These are phyloP conservation scores for Periconia sp. DNA, from an alignment of 2,329 filamentous ascomycete genomes.

Conservation along the genomic window DNA sequence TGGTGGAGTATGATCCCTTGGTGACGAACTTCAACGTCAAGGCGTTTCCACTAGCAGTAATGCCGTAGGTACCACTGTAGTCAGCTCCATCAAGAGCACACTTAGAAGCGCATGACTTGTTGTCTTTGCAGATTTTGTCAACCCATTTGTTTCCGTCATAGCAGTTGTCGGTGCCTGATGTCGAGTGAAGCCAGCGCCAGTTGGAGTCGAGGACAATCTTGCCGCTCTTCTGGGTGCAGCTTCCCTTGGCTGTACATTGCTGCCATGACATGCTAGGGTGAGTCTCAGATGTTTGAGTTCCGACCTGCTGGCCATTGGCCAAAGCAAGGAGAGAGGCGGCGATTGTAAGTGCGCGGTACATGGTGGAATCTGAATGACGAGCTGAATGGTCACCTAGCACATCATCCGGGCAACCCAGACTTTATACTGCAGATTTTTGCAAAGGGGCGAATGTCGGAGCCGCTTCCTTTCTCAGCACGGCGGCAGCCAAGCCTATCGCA, in stretches of 20 bases:
- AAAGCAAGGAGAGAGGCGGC: conserved; percentile 30
- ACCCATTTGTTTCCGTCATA: conserved; percentile 46
- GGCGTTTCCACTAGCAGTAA: conserved; percentile 19
- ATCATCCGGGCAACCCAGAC: not conserved
- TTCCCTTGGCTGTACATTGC: conserved; percentile 30
- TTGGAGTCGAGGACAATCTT: conserved; percentile 43
- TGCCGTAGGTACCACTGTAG: conserved; percentile 53
- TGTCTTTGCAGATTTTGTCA: conserved; percentile 28
- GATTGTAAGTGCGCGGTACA: not conserved
- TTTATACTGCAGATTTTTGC: not conserved
- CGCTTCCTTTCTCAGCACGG: not conserved
- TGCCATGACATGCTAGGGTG: conserved; percentile 37
- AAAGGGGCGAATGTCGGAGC: not conserved
- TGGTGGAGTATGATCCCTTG: conserved; percentile 40
- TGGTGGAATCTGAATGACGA: not conserved
- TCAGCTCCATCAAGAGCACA: conserved; percentile 47
- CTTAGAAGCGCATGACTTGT: conserved; percentile 24
- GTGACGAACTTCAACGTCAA: conserved; percentile 57
- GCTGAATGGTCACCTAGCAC: not conserved
- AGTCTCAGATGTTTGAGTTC: conserved; percentile 37
- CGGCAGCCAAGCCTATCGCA: not conserved
- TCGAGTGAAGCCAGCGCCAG: conserved; percentile 49
- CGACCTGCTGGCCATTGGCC: conserved; percentile 48
- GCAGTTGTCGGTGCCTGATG: conserved; percentile 41
- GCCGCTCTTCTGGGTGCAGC: conserved; percentile 28